Evolutionary conservation across 495 filamentous ascomycete genomes (phyloP).

Genomic region (Talaromyces trachyspermus): DNA sequence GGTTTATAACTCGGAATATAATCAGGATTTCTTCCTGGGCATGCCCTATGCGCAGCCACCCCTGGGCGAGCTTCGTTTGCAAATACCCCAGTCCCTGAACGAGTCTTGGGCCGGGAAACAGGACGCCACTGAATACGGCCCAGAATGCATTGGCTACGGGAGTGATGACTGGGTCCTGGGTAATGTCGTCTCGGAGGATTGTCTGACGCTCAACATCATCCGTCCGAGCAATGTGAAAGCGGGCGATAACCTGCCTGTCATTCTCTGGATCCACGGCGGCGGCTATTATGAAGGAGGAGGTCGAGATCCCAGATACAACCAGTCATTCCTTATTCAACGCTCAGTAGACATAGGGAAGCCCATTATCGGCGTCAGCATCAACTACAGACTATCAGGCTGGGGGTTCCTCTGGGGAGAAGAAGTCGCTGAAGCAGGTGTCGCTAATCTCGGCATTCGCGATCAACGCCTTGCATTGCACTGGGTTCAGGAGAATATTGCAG

Average conservation of each 20-base stretch:
- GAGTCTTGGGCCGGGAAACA: constrained; percentile 14
- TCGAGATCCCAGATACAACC: constrained; percentile 54
- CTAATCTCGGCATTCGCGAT: constrained; percentile 52
- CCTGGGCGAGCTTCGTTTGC: constrained; percentile 13
- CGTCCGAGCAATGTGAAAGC: constrained; percentile 30
- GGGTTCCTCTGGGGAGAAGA: constrained; percentile 41
- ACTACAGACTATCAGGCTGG: constrained; percentile 50
- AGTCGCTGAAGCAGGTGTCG: constrained; percentile 31
- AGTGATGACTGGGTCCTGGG: constrained; percentile 11
- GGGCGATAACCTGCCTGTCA: constrained; percentile 45
- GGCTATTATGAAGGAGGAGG: constrained; percentile 23
- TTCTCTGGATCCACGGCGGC: constrained; percentile 54
- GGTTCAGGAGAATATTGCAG: constrained; percentile 50
- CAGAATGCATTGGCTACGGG: constrained; percentile 35
- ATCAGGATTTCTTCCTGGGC: constrained; percentile 41
- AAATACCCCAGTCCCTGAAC: constrained; percentile 14
- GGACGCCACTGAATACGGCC: constrained; percentile 27
- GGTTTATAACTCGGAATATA: constrained; percentile 23
- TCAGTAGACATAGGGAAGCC: constrained; percentile 47
- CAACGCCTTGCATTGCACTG: constrained; percentile 56
- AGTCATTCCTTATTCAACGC: constrained; percentile 39
- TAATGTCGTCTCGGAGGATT: constrained; percentile 38
- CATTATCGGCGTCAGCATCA: constrained; percentile 53
- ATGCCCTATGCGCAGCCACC: constrained; percentile 42
- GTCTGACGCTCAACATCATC: constrained; percentile 49